A percentile compares a stretch with the other conserved stretches of the same genome.
These are phyloP conservation scores for Melanomma pulvis-pyrius DNA, from an alignment of 495 filamentous ascomycete genomes.

Conservation along the genomic window DNA sequence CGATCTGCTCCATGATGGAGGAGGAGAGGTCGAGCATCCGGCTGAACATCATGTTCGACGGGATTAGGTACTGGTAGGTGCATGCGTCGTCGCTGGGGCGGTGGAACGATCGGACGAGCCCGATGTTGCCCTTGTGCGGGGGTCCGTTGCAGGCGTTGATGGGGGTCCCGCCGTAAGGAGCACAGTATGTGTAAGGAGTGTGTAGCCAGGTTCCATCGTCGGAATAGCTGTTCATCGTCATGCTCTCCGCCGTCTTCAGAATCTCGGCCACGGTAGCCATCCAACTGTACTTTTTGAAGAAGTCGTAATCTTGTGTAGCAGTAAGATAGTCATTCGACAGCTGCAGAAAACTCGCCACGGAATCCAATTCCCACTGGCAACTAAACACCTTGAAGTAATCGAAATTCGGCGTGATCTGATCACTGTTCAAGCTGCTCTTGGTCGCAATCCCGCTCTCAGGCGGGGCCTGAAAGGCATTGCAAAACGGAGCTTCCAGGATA, in stretches of 20 bases:
- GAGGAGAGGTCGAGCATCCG: constrained; percentile 55
- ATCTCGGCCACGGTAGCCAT: constrained; percentile 57
- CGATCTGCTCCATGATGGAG: constrained; percentile 58
- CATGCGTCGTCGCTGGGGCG: constrained; percentile 65
- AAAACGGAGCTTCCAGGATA: constrained; percentile 61
- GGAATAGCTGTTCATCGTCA: constrained; percentile 61
- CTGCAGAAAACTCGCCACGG: constrained; percentile 65
- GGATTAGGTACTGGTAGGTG: constrained; percentile 62
- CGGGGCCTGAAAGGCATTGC: constrained; percentile 67
- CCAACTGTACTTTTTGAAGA: constrained; percentile 65
- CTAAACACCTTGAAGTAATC: constrained; percentile 58
- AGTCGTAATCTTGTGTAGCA: constrained; percentile 56
- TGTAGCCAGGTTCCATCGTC: constrained; percentile 56
- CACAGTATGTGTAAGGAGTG: constrained; percentile 62
- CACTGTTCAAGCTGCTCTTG: constrained; percentile 54
- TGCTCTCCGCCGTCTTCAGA: constrained; percentile 58
- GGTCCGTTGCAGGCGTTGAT: constrained; percentile 63
- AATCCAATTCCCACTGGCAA: constrained; percentile 71
- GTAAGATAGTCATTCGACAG: constrained; percentile 60
- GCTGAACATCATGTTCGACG: constrained; percentile 70
- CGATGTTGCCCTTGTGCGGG: constrained; percentile 59
- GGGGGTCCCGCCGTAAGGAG: constrained; percentile 59
- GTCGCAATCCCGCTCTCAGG: constrained; percentile 54
- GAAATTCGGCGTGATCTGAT: constrained; percentile 54
- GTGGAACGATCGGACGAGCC: constrained; percentile 64